Evolutionary conservation across 2,329 filamentous ascomycete genomes (phyloP).

Genomic region (Beauveria asiatica): DNA sequence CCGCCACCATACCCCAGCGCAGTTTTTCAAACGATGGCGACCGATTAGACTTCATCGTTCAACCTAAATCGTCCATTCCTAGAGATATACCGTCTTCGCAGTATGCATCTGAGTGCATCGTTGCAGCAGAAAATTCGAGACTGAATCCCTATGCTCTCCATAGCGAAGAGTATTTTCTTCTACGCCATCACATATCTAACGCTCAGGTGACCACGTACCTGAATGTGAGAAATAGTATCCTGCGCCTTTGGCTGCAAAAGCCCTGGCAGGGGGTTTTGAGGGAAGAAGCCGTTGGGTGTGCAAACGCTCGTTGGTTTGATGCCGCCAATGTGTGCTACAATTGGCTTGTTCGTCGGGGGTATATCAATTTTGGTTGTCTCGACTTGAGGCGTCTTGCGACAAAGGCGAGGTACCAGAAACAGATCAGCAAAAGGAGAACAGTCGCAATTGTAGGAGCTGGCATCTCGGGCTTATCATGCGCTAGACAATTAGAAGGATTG

Average conservation of each 20-base stretch:
- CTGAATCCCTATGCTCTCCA: conserved; percentile 86
- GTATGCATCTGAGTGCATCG: conserved; percentile 86
- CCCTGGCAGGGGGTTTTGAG: conserved; percentile 73
- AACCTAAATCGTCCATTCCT: conserved; percentile 78
- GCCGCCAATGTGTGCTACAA: conserved; percentile 82
- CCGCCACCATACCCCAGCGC: neutral
- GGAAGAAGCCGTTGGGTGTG: conserved; percentile 84
- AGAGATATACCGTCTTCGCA: conserved; percentile 60
- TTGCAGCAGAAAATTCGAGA: conserved; percentile 80
- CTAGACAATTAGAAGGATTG: conserved; percentile 80
- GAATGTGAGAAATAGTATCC: conserved; percentile 90
- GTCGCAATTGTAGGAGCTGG: conserved; percentile 86
- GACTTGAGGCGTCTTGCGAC: conserved; percentile 49
- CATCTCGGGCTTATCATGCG: conserved; percentile 88
- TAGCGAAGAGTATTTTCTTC: conserved; percentile 69
- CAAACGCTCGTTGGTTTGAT: conserved; percentile 81
- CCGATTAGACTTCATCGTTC: conserved; percentile 46
- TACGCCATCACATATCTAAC: conserved; percentile 75
- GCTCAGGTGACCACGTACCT: conserved; percentile 90
- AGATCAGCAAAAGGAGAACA: conserved; percentile 47
- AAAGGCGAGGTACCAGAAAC: conserved; percentile 28
- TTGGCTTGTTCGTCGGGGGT: conserved; percentile 84
- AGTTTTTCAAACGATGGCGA: conserved; percentile 24
- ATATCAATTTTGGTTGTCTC: conserved; percentile 94
- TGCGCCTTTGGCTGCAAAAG: conserved; percentile 82